phyloP scores from a whole-genome alignment of 1,139 yeast genomes.

The Zygoascus sp. region DNA sequence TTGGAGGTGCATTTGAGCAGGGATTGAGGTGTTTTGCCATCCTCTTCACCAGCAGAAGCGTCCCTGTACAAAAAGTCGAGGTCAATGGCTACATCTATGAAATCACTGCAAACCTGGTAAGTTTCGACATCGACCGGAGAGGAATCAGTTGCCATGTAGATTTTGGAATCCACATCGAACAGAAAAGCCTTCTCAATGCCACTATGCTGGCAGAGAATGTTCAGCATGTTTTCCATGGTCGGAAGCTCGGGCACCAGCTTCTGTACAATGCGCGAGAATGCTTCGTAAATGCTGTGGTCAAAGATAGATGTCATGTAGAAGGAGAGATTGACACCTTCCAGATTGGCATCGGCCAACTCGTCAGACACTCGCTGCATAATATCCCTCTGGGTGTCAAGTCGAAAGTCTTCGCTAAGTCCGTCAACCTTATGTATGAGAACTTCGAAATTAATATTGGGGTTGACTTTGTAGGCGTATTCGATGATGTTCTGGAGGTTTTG shows the following conservation, averaged over 20 bases:
- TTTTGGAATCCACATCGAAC: slow-evolving; percentile 89
- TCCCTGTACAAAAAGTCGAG: slow-evolving; percentile 46
- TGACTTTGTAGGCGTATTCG: slow-evolving; percentile 80
- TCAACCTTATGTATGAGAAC: slow-evolving; percentile 93
- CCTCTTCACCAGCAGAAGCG: slow-evolving; percentile 15
- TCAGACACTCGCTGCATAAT: slow-evolving; percentile 95
- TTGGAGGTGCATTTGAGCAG: slow-evolving; percentile 61
- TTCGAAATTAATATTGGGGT: slow-evolving; percentile 83
- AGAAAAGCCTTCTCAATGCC: slow-evolving; percentile 88
- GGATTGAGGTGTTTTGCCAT: neutral
- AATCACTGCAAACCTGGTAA: slow-evolving; percentile 95
- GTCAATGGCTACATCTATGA: slow-evolving; percentile 90
- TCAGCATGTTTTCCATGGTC: slow-evolving; percentile 80
- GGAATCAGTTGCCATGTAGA: slow-evolving; percentile 93
- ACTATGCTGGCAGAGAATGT: slow-evolving; percentile 81
- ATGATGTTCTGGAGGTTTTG: slow-evolving; percentile 86
- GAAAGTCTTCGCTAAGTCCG: slow-evolving; percentile 88
- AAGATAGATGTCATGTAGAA: slow-evolving; percentile 90
- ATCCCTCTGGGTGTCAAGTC: slow-evolving; percentile 92
- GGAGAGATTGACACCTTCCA: slow-evolving; percentile 86
- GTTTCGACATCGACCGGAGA: slow-evolving; percentile 94
- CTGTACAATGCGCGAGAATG: slow-evolving; percentile 88
- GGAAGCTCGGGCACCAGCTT: slow-evolving; percentile 87
- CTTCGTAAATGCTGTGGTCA: slow-evolving; percentile 94
- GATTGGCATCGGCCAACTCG: slow-evolving; percentile 80